Evolutionary conservation across 768 basidiomycete species (phyloP).

Genomic region (Infundibulicybe gibba): DNA sequence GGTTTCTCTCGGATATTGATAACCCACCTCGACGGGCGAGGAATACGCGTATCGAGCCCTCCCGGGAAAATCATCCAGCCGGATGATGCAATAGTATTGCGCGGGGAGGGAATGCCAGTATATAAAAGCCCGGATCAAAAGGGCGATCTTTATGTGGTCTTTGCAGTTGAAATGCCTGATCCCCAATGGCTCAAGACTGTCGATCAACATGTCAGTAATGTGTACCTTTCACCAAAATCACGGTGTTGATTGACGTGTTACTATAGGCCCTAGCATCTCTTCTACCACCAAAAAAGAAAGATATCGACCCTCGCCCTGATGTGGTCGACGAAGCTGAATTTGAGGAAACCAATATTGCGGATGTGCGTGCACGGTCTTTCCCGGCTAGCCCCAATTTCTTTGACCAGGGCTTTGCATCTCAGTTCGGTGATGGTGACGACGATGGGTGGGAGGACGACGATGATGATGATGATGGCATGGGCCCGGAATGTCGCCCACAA

Average conservation of each 20-base stretch:
- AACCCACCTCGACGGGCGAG: conserved; percentile 90
- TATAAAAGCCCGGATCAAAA: conserved; percentile 60
- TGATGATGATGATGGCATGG: conserved; percentile 51
- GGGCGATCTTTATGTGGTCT: conserved; percentile 80
- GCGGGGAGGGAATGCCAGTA: conserved; percentile 89
- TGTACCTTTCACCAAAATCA: neutral
- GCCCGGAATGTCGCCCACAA: conserved; percentile 63
- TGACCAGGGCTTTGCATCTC: conserved; percentile 65
- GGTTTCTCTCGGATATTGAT: conserved; percentile 93
- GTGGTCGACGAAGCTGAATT: conserved; percentile 68
- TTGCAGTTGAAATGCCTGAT: conserved; percentile 88
- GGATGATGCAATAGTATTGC: conserved; percentile 69
- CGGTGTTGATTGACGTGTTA: neutral
- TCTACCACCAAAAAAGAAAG: conserved; percentile 73
- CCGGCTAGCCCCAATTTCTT: conserved; percentile 73
- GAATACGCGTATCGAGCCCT: conserved; percentile 76
- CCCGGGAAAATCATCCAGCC: conserved; percentile 73
- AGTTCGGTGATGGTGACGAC: conserved; percentile 73
- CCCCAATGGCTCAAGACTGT: conserved; percentile 69
- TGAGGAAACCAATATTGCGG: conserved; percentile 75
- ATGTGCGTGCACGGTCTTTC: conserved; percentile 81
- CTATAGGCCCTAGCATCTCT: conserved; percentile 57
- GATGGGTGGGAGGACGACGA: conserved; percentile 71
- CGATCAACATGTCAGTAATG: conserved; percentile 49
- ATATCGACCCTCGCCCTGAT: conserved; percentile 69